Base-by-base conservation (phyloP, 495 filamentous ascomycete species). In the Pyrenula aspistea region DNA sequence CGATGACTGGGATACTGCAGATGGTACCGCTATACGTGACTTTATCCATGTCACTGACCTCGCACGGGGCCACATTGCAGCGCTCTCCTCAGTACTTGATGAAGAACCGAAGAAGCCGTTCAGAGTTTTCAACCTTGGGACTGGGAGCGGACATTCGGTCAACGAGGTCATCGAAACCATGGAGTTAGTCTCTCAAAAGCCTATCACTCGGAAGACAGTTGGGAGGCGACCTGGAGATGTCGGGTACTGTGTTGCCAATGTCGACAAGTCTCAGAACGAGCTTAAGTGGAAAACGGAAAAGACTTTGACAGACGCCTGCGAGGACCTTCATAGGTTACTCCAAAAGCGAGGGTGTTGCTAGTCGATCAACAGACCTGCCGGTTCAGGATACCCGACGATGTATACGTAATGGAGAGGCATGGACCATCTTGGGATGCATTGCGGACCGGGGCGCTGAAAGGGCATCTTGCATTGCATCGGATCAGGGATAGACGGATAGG, bases 241-340 rank as follows among this genome's bases (percentile, higher is more conserved):
- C 73, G 63, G 91, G 80, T 56, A 88, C 84, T 74, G 91, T 86
- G 60, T 74, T 85, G 65, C 91, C 48, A 86, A 92, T 66, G 88
- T 88, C 24, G 80, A 80, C n/a, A 79, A 86, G 47, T 89, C 91
- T 11, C 89, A 90, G 60, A 67, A 83, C 62, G 91, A 96, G 76
- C 80, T 96, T n/a, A 72, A 81, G 19, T 96, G 91, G 91, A 90
- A 89, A 75, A 91, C 91, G 10, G 77, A 91, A 67, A 79, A 85
- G 56, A 86, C 86, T 2, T 73, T 96, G 62, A 86, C 89, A 67
- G 80, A 92, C 67, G 88, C 88, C 1, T 96, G 91, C 67, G 75
- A 78, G 57, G 88, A 91, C 68, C 77, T 96, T 56, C 95, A 89
- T 84, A 85, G 83, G 62, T 95, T 74, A 54, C 55, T 74, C 19